Conservation (phyloP, 2,329 filamentous ascomycete genomes). For the Alternaria brassicae region DNA sequence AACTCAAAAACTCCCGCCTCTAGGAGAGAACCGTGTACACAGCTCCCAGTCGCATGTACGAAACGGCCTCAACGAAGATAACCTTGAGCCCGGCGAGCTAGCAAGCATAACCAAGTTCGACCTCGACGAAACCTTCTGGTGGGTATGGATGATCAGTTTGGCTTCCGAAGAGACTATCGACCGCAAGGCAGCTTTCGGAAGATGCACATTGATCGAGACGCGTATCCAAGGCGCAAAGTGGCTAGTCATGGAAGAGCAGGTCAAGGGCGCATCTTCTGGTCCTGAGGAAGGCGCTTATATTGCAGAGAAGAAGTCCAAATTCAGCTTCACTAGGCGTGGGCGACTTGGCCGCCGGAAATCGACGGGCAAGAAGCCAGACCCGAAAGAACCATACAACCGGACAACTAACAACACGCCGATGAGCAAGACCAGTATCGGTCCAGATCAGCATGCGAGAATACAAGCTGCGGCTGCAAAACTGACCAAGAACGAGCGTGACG, state of each 20-base stretch:
- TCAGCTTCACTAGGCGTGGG: slow-evolving; percentile 79
- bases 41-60: slow-evolving; percentile 81
- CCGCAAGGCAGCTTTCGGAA: slow-evolving; percentile 90
- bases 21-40: slow-evolving; percentile 74
- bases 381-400: slow-evolving; percentile 61
- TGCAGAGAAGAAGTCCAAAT: slow-evolving; percentile 93
- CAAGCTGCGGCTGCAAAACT: slow-evolving; percentile 88
- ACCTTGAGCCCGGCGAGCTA: slow-evolving; percentile 88
- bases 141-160: slow-evolving; percentile 98
- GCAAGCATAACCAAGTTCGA: slow-evolving; percentile 88
- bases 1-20: slow-evolving; percentile 89
- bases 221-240: slow-evolving; percentile 80
- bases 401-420: slow-evolving; percentile 58
- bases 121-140: slow-evolving; percentile 97
- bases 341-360: slow-evolving; percentile 65
- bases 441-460: slow-evolving; percentile 91
- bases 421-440: slow-evolving; percentile 85
- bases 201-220: slow-evolving; percentile 92
- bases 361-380: slow-evolving; percentile 52
- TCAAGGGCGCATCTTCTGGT: slow-evolving; percentile 88
- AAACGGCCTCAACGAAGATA: slow-evolving; percentile 69
- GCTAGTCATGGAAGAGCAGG: slow-evolving; percentile 95
- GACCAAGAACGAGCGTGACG: slow-evolving; percentile 71
- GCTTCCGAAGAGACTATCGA: slow-evolving; percentile 85
- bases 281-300: slow-evolving; percentile 87